Percentiles rank a stretch among this genome's conserved stretches.
Conservation (phyloP, 176 grass and related monocot species). For the Oropetium thomaeum region DNA sequence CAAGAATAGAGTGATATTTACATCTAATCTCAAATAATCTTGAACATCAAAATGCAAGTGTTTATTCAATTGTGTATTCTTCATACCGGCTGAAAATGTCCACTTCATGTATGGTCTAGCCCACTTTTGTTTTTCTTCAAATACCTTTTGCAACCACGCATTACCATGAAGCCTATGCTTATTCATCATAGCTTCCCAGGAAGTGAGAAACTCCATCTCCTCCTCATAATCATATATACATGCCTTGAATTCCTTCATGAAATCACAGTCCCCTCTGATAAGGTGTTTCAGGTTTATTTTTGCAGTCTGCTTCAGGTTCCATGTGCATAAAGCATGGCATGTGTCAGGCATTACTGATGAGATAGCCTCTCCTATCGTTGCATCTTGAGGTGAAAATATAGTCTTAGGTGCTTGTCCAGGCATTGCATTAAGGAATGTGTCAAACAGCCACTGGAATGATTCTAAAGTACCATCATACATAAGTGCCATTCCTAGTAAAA, state of each 20-base stretch:
- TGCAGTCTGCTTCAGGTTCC: slow-evolving; percentile 51
- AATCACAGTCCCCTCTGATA: slow-evolving; percentile 42
- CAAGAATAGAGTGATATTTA: slow-evolving; percentile 47
- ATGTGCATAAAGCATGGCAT: slow-evolving; percentile 47
- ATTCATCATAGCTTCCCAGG: slow-evolving; percentile 58
- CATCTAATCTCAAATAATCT: slow-evolving; percentile 46
- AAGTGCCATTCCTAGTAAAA: slow-evolving; percentile 59
- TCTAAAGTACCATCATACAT: slow-evolving; percentile 49
- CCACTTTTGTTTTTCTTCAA: slow-evolving; percentile 72
- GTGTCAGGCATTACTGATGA: slow-evolving; percentile 47
- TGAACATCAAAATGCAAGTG: slow-evolving; percentile 32
- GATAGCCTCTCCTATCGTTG: slow-evolving; percentile 43
- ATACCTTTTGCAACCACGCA: slow-evolving; percentile 52
- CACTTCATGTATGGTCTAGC: slow-evolving; percentile 52
- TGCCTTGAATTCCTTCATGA: slow-evolving; percentile 67
- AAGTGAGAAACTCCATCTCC: slow-evolving; percentile 41
- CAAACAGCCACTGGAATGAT: slow-evolving; percentile 71
- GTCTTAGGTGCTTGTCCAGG: slow-evolving; percentile 47
- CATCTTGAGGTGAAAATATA: slow-evolving; percentile 49
- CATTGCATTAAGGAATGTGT: slow-evolving; percentile 57
- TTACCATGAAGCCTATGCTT: slow-evolving; percentile 55
- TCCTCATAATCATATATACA: slow-evolving; percentile 62
- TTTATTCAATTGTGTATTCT: slow-evolving; percentile 46
- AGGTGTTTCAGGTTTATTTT: slow-evolving; percentile 37
- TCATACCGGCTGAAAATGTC: slow-evolving; percentile 67